Percentiles rank a stretch among this genome's conserved stretches.
Conservation (phyloP, 352 stramenopile species). For the Pythium myriotylum region DNA sequence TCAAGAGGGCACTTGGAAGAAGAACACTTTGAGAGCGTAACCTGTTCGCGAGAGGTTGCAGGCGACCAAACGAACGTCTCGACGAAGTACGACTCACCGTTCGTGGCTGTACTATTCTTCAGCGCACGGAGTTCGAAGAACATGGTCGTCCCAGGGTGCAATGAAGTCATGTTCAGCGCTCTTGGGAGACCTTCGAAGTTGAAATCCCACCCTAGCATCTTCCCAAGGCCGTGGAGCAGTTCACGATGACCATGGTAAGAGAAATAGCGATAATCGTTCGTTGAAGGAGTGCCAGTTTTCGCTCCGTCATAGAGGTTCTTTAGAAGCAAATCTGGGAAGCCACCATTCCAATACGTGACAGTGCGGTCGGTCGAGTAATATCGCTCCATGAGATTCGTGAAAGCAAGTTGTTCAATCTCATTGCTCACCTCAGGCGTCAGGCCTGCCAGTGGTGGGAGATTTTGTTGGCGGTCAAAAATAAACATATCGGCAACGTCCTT, state of each 20-base stretch:
- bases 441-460: conserved; percentile 50
- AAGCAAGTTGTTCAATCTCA: conserved; percentile 68
- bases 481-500: conserved; percentile 88
- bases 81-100: conserved; percentile 60
- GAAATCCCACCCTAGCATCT: conserved; percentile 82
- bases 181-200: conserved; percentile 64
- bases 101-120: conserved; percentile 18
- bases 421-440: conserved; percentile 56
- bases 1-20: conserved; percentile 61
- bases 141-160: conserved; percentile 79
- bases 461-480: conserved; percentile 75
- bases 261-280: conserved; percentile 67
- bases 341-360: conserved; percentile 85
- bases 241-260: conserved; percentile 86
- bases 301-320: conserved; percentile 59
- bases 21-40: conserved; percentile 82
- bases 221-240: conserved; percentile 72
- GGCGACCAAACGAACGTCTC: conserved; percentile 81
- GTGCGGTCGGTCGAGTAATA: conserved; percentile 81
- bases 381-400: conserved; percentile 85
- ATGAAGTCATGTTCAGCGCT: conserved; percentile 64
- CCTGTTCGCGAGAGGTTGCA: conserved; percentile 59
- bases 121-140: conserved; percentile 77
- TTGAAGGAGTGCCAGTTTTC: conserved; percentile 48
- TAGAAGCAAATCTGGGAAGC: conserved; percentile 70